Base-by-base conservation (phyloP, 2,329 filamentous ascomycete genomes). In the Hypoxylon sp. region DNA sequence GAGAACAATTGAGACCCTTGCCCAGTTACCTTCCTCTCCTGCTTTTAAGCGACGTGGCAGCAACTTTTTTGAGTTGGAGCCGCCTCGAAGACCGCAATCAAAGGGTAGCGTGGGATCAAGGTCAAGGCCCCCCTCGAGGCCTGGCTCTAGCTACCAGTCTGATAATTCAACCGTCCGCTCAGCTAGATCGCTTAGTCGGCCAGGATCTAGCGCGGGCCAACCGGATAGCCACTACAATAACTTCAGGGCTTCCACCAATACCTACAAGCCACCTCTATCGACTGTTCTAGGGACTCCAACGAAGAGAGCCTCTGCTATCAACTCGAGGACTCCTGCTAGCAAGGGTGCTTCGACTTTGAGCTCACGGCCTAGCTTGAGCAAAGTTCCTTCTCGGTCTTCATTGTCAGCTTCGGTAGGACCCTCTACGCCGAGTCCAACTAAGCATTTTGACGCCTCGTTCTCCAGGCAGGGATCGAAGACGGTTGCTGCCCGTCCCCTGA, bases 1-100 rank as follows among this genome's bases (percentile, higher is more conserved):
- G 74, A 86, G 95, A 64, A 97, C 95, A 0, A 90, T 97, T 46
- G 93, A 97, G 78, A 97, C 93, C 0, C 82, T 98, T 5, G 87
- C 94, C 2, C 88, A 90, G 51, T 83, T 97, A 31, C 92, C 94
- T 0, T 89, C 92, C 0, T 96, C 94, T 0, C 94, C 95, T 3
- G 88, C 88, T 0, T 79, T 92, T 50, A 88, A 85, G 58, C 88
- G 89, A 65, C 88, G 90, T 60, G 83, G 87, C 7, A 93, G 93
- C 0, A 89, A 88, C 61, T 94, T 97, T 78, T 96, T 92, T 77
- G 90, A 89, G 54, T 80, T 84, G 1, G 85, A 90, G n/a, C 86
- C 87, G 65, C 83, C 86, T 6, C 87, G 87, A 80, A 84, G 85
- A 17, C 87, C 91, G 3, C 74, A 79, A 20, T 87, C 86, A 2